Conservation (phyloP, 2,329 filamentous ascomycete species). For the Pyrenophora teres region DNA sequence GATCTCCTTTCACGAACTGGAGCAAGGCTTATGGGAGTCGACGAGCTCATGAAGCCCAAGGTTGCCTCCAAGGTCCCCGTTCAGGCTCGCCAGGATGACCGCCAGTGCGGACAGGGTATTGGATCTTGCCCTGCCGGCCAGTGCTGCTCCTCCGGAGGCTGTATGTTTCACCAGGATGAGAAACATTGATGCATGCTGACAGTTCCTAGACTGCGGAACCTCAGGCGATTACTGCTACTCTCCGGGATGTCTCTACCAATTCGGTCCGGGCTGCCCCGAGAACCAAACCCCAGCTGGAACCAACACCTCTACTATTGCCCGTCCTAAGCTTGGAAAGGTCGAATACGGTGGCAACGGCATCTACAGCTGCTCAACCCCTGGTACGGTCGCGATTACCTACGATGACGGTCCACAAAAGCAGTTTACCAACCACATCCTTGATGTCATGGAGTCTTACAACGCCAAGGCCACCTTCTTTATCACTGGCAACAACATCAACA, state of each 20-base stretch:
- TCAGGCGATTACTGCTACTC: constrained; percentile 61
- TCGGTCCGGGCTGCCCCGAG: constrained; percentile 58
- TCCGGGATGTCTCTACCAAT: constrained; percentile 65
- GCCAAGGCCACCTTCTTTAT: constrained; percentile 70
- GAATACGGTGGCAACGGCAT: constrained; percentile 63
- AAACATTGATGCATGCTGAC: constrained; percentile 14
- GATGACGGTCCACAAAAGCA: constrained; percentile 69
- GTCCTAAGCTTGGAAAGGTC: constrained; percentile 59
- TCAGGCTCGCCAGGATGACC: constrained; percentile 38
- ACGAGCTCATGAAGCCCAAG: constrained; percentile 18
- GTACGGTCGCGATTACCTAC: constrained; percentile 68
- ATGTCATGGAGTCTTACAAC: constrained; percentile 62
- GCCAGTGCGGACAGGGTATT: constrained; percentile 39
- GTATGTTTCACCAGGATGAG: constrained; percentile 17
- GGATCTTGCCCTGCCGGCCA: constrained; percentile 40
- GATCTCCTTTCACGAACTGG: constrained; percentile 37
- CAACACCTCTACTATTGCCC: constrained; percentile 57
- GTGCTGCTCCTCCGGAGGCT: constrained; percentile 44
- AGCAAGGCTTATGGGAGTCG: constrained; percentile 31
- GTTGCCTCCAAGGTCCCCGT: constrained; percentile 20
- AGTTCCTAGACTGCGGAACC: constrained; percentile 55
- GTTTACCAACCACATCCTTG: constrained; percentile 52
- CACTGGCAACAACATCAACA: constrained; percentile 61
- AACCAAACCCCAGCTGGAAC: constrained; percentile 60
- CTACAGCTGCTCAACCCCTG: constrained; percentile 57